Conservation (phyloP, 176 grass and related monocot genomes). For the Triticum aestivum region DNA sequence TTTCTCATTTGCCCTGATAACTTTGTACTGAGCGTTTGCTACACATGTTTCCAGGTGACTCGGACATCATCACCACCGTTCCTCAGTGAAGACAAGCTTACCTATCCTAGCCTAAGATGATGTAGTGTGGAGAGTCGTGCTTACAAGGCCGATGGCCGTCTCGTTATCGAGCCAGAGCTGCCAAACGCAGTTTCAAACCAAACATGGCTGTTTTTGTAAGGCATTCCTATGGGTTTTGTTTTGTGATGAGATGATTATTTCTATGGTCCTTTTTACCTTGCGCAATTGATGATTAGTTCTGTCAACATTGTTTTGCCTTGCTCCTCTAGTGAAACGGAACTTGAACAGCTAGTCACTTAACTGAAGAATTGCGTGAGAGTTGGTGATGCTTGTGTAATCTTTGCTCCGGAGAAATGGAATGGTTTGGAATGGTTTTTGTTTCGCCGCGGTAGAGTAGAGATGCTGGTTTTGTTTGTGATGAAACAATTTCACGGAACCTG, state of each 20-base stretch:
- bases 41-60: conserved; percentile 55
- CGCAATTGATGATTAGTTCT: too few relatives aligned
- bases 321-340: too few relatives aligned
- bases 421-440: too few relatives aligned
- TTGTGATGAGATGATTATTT: neutral
- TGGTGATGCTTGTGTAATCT: too few relatives aligned
- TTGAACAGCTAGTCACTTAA: too few relatives aligned
- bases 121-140: conserved; percentile 26
- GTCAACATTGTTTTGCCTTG: too few relatives aligned
- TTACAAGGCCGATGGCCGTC: neutral
- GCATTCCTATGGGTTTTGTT: conserved; percentile 5
- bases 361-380: too few relatives aligned
- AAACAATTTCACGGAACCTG: too few relatives aligned
- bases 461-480: too few relatives aligned
- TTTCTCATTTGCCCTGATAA: neutral
- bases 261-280: neutral
- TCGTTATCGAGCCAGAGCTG: neutral
- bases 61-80: conserved; percentile 73
- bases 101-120: conserved; percentile 29
- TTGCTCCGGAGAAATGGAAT: too few relatives aligned
- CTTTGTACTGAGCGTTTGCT: neutral
- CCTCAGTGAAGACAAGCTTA: conserved; percentile 53
- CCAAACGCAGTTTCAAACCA: neutral
- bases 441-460: too few relatives aligned
- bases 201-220: neutral